Base-by-base conservation (phyloP, 177 flowering plant species). In the Telopea speciosissima region DNA sequence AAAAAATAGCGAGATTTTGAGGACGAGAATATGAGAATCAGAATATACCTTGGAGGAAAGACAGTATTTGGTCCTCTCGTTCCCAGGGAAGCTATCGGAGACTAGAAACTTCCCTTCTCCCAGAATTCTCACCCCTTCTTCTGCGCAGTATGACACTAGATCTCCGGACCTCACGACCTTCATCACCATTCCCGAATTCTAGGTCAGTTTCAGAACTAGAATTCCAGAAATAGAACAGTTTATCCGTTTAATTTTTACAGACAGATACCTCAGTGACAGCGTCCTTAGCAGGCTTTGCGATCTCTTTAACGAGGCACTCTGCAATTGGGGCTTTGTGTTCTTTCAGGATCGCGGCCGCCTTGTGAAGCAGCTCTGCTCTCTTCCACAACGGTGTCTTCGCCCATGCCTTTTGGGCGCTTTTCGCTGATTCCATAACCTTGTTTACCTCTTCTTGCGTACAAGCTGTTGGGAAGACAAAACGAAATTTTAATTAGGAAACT, bases 81-180 rank as follows among this genome's bases (percentile, higher is more conserved):
- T 93, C 25, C 99, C 99, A 7, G 99, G 99, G 70, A 96, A 96
- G 71, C 99, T 96, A 79, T 96, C 99, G 67, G 99, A 91, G 7
- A 89, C 87, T 69, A 96, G 79, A 73, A 89, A 93, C 68, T 86
- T 84, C 13, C 98, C 98, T 73, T 90, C 88, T 62, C 98, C 98
- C 4, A 96, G 83, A 74, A 96, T 81, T 68, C 99, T 85, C 3
- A 93, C 99, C 44, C 99, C 99, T 81, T 96, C 99, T 80, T 96
- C 99, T 12, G 97, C 99, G 76, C 82, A 74, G 71, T 96, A 93
- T 24, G 98, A 93, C 26, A 19, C 45, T 62, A 49, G 23, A 19
- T 67, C 54, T 24, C 61, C 61, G n/a, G 61, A 58, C 24, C 61
- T 58, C n/a, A 58, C 61, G 9, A 58, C 61, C 61, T 58, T 58